Evolutionary conservation across 2,329 filamentous ascomycete genomes (phyloP), one percentile per base, ranked within the genome.

Genomic region (Claviceps capensis): DNA sequence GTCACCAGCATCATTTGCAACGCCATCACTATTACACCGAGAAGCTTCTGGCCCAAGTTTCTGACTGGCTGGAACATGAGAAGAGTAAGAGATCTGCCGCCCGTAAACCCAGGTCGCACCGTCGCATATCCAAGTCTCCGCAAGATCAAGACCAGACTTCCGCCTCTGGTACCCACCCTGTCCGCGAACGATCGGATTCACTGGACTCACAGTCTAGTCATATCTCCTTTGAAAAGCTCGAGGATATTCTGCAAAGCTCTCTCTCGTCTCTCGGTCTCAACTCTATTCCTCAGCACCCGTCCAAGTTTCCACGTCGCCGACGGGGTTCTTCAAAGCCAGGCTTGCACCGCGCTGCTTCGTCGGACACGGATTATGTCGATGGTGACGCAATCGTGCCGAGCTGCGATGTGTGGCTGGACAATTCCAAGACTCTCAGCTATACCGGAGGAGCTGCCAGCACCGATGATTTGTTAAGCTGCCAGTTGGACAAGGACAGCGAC

Each of bases 331-430:
- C 66, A 47, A 54, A 68, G 56, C 46, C 62, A 16, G 68, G 65
- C 19, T 69, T 70, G 60, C 73, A 65, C 59, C 73, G 71, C 14
- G 69, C 72, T 1, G 76, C 74, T 4, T 88, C 86, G 4, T 93
- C 88, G 0, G 91, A 96, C 59, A 94, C 89, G 0, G 91, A 97
- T 53, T 86, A 84, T 58, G 71, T 80, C 16, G 90, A 95, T 56
- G 81, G 81, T n/a, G 88, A 95, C 56, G 75, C 81, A 17, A 68
- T 86, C n/a, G 88, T 95, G 1, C 91, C 91, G 1, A 81, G 79
- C 57, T 94, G 90, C 58, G 88, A 96, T 65, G 88, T 81, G 7
- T 73, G 83, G 46, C 75, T 97, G 19, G 91, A 97, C 68, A 96
- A 96, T 62, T 86, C 87, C 5, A 93, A 91, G 68, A 94, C 90